These are phyloP conservation scores for Truncatella angustata DNA, from an alignment of 2,329 filamentous ascomycete species.

Conservation along the genomic window DNA sequence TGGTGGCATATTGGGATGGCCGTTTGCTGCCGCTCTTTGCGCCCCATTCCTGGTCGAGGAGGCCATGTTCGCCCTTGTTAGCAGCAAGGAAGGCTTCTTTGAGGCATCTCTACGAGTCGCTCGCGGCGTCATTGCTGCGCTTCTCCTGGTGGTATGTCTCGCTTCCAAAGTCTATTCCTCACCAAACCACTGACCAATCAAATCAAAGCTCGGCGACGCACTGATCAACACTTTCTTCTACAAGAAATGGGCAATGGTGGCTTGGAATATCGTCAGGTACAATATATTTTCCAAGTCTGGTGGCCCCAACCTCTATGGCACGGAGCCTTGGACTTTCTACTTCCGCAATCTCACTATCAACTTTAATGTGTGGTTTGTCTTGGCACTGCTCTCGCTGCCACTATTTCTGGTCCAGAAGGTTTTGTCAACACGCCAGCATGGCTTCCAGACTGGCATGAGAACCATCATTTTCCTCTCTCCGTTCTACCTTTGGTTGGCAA, in stretches of 20 bases:
- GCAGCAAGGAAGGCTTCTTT: slow-evolving; percentile 57
- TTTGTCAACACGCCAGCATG: slow-evolving; percentile 57
- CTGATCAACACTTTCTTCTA: slow-evolving; percentile 83
- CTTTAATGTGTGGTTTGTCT: slow-evolving; percentile 90
- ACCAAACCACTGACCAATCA: too few relatives aligned
- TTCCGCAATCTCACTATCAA: slow-evolving; percentile 87
- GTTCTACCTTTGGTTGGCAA: slow-evolving; percentile 91
- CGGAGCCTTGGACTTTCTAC: slow-evolving; percentile 97
- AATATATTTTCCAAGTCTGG: slow-evolving; percentile 83
- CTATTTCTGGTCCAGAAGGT: slow-evolving; percentile 73
- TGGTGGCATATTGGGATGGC: slow-evolving; percentile 87
- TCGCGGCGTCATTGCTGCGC: slow-evolving; percentile 64
- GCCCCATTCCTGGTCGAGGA: slow-evolving; percentile 82
- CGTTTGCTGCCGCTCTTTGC: slow-evolving; percentile 82
- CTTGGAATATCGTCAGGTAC: slow-evolving; percentile 93
- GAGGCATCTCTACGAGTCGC: slow-evolving; percentile 60
- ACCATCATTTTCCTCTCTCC: slow-evolving; percentile 77
- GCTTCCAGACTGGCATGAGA: slow-evolving; percentile 69
- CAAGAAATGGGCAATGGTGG: slow-evolving; percentile 71
- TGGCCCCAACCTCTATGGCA: slow-evolving; percentile 90
- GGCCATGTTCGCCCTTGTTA: slow-evolving; percentile 53
- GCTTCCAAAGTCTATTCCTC: neutral
- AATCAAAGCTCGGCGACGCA: slow-evolving; percentile 67
- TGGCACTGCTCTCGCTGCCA: slow-evolving; percentile 73
- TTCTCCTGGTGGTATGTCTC: slow-evolving; percentile 67